Base-by-base conservation (phyloP, 352 stramenopile species). In the Achlya hypogyna region DNA sequence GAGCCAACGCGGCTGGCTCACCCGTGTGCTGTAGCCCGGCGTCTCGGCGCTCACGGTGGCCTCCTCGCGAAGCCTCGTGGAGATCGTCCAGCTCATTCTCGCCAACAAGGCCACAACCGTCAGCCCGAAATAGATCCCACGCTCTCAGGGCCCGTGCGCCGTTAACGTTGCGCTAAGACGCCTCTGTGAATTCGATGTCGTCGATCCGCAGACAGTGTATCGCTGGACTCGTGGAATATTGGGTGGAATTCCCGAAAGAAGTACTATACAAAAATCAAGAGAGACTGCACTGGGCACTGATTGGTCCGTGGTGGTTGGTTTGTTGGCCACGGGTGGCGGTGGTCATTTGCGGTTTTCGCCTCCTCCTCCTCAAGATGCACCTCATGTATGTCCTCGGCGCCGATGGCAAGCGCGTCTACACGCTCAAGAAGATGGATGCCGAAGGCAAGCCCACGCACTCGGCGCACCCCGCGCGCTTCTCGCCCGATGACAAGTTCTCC, bases 401-500 rank as follows among this genome's bases (percentile, higher is more conserved):
- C 22, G 86, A 92, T 75, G 96, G 96, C 73, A 98, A 99, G 79
- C 86, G 97, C 54, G 93, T 98, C 22, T 99, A 99, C 84, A 99
- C 97, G 71, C 91, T 99, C 31, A 99, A 99, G 94, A 99, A 99
- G 87, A 81, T 95, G 69, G 95, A 95, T 60, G 95, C 95, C 22
- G 75, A 86, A 38, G 91, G 84, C 51, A 92, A 95, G 70, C 92
- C 97, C 34, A 99, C 96, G 35, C 84, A 97, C 79, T 98, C 92
- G 68, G 97, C 97, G 22, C 97, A 99, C 82, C 97, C 75, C 38
- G 97, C 97, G 51, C 86, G 97, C 69, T 99, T 99, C 81, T 99
- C 94, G 70, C 97, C 97, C 0, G 97, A 99, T 78, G 97, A 99
- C 80, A 99, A 99, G 86, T 99, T 99, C 78, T 98, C 91, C 51